Evolutionary conservation across 371 early-diverging fungal species (phyloP).

Genomic region (Mucor circinelloides): DNA sequence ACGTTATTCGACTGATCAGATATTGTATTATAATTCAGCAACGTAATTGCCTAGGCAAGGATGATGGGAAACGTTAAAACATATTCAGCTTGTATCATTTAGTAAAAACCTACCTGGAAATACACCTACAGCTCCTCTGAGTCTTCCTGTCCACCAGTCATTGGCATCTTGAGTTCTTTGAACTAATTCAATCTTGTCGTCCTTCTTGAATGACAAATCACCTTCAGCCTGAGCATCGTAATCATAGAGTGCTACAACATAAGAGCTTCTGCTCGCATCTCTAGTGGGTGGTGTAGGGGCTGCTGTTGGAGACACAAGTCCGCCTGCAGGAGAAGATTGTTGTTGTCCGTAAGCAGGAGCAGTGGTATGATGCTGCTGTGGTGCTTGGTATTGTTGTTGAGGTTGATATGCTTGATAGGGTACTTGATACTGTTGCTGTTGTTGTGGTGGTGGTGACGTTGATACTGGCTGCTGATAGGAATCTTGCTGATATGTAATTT

Average conservation of each 20-base stretch:
- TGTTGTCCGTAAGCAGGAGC: neutral
- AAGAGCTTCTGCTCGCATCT: neutral
- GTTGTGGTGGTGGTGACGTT: neutral
- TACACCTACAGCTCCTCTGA: conserved; percentile 62
- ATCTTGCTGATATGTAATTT: neutral
- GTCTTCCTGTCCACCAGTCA: conserved; percentile 80
- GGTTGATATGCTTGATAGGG: neutral
- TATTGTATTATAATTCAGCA: conserved; percentile 11
- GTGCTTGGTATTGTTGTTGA: conserved; percentile 1
- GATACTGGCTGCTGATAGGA: neutral
- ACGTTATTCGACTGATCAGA: neutral
- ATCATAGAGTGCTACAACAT: conserved; percentile 70
- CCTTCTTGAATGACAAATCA: conserved; percentile 68
- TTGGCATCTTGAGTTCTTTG: conserved; percentile 57
- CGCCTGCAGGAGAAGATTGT: neutral
- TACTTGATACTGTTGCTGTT: neutral
- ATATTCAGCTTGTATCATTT: neutral
- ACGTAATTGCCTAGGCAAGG: conserved; percentile 30
- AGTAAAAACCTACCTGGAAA: conserved; percentile 64
- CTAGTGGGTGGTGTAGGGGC: conserved; percentile 9
- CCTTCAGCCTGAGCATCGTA: conserved; percentile 71
- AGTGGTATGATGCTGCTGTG: neutral
- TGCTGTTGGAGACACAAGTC: neutral
- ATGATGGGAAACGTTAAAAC: neutral
- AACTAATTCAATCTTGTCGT: conserved; percentile 70